Conservation (phyloP, 371 early-diverging fungal species). For the Mortierella sp. region DNA sequence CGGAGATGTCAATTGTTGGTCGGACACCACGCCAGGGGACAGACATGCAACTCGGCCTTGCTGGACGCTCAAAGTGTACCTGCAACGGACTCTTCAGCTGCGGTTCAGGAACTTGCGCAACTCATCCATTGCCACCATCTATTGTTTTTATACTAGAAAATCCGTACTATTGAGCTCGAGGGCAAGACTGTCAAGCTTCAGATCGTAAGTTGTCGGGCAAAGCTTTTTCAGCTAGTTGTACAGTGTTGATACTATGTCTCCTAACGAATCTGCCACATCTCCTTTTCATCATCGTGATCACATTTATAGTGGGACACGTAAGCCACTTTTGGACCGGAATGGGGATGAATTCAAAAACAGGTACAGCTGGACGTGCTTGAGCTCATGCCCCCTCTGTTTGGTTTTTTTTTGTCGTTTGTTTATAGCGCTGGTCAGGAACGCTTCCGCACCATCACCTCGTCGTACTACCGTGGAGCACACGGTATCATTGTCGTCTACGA, state of each 20-base stretch:
- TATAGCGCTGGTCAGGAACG: conserved; percentile 99
- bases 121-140: background rate
- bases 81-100: too few relatives aligned
- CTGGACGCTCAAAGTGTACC: too few relatives aligned
- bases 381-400: background rate
- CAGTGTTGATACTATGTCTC: too few relatives aligned
- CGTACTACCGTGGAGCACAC: conserved; percentile 99
- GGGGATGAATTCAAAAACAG: too few relatives aligned
- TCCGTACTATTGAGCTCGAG: conserved; percentile 98
- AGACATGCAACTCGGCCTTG: too few relatives aligned
- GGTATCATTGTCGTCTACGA: conserved; percentile 99
- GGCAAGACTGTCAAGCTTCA: conserved; percentile 99
- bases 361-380: background rate
- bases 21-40: too few relatives aligned
- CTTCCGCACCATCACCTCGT: conserved; percentile 98
- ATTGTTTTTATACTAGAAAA: conserved; percentile 81
- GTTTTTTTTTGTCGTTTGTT: conserved; percentile 53
- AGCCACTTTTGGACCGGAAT: background rate
- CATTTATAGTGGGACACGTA: conserved; percentile 18
- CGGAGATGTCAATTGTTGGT: too few relatives aligned
- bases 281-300: conserved; percentile 1
- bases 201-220: conserved; percentile 73
- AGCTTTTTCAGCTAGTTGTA: too few relatives aligned
- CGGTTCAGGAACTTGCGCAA: too few relatives aligned
- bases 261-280: background rate